Base-by-base conservation (phyloP, 2,329 filamentous ascomycete species). In the Macrophomina pseudophaseolina region DNA sequence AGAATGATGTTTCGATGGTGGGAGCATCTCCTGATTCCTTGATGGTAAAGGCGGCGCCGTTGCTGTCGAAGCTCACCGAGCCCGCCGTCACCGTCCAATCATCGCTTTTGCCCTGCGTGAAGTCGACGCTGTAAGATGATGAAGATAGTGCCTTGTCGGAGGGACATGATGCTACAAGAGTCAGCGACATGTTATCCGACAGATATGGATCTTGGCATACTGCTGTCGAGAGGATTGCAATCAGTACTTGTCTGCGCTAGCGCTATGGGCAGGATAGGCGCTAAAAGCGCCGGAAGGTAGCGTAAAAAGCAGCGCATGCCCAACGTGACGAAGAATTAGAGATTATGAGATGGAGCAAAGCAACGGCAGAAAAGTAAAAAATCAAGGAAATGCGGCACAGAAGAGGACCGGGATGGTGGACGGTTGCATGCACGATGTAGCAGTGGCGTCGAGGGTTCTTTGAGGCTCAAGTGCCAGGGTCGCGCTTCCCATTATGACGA, bases 1-100 rank as follows among this genome's bases (percentile, higher is more conserved):
- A 93, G 76, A 93, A 94, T 71, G 87, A 87, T 54, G 90, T 88
- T 68, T 87, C 84, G 66, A 94, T 84, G 1, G 91, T 94, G 1
- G 82, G 82, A 1, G 82, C 80, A 66, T 83, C 74, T 18, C 73
- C 75, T 5, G 74, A 73, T 42, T 76, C 77, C 44, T 70, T 73
- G 70, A 83, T 82, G 33, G 72, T 76, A 71, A 84, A 82, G 30
- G 77, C 74, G 48, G 78, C 80, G 23, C 81, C 82, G 9, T 78
- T 71, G n/a, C 72, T 62, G 18, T 66, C 68, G 53, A 76, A 74
- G 66, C 78, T 80, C 56, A 82, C 80, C 64, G 75, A 75, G 5
- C 63, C 69, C 7, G 59, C 52, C 5, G 62, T 69, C 33, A 42
- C 46, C 11, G 40, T 68, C 66, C 54, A 67, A 48, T 72, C 73